phyloP scores from a whole-genome alignment of 2,329 filamentous ascomycete genomes.

The Claviceps sorghi region DNA sequence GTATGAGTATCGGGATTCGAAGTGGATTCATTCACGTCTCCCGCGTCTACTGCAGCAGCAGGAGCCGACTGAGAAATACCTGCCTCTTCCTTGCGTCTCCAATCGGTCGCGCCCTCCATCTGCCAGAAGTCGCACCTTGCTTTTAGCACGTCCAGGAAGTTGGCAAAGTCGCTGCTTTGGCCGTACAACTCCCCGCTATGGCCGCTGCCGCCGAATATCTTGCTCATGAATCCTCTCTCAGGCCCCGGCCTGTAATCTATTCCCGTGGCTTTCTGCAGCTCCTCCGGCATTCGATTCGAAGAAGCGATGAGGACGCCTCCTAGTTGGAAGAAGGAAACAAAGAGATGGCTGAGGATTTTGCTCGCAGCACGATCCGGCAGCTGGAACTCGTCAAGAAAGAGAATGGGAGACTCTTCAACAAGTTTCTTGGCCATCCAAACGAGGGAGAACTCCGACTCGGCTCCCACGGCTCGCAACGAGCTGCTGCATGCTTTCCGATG shows the following conservation, averaged over 20 bases:
- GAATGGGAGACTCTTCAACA: conserved; percentile 56
- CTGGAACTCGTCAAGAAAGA: conserved; percentile 76
- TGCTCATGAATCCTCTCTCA: conserved; percentile 35
- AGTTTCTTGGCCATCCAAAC: conserved; percentile 63
- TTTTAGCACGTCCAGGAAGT: conserved; percentile 61
- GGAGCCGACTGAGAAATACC: conserved; percentile 4
- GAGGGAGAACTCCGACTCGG: conserved; percentile 44
- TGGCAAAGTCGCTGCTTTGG: conserved; percentile 56
- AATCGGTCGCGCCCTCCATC: conserved; percentile 63
- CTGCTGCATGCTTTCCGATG: conserved; percentile 32
- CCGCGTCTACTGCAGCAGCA: not conserved
- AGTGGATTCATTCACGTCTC: not conserved
- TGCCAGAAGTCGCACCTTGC: conserved; percentile 73
- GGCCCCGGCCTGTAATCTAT: conserved; percentile 49
- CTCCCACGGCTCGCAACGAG: not conserved
- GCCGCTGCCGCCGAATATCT: conserved; percentile 27
- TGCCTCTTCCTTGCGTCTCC: conserved; percentile 41
- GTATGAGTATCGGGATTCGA: not conserved
- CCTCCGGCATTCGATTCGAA: conserved; percentile 72
- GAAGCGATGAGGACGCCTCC: conserved; percentile 69
- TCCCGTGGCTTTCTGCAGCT: conserved; percentile 60
- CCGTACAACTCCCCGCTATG: conserved; percentile 37
- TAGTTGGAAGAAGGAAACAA: conserved; percentile 68
- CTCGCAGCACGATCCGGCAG: conserved; percentile 63
- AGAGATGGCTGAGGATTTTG: conserved; percentile 65